Base-by-base conservation (phyloP, 2,329 filamentous ascomycete species). In the Ramichloridium luteum region DNA sequence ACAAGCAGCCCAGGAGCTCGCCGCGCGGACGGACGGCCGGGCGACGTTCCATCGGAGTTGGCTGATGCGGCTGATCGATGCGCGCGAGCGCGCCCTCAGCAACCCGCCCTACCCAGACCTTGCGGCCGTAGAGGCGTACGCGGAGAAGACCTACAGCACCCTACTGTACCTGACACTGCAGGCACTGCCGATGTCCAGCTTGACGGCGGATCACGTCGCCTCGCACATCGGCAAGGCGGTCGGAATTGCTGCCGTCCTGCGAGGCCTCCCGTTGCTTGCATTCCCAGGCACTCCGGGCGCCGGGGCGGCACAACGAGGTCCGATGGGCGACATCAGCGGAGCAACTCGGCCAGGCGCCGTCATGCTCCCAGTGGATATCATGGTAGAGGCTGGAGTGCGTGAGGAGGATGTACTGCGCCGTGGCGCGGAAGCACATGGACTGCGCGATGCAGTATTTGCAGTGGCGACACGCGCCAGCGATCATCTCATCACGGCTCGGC, bases 381-480 rank as follows among this genome's bases (percentile, higher is more conserved):
- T 96, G 82, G 80, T 82, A 0, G 75, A 88, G 45, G 64, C 72
- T 4, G 77, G 77, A 1, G 70, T 96, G 1, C 74, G 74, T 31
- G 88, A 96, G 54, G 90, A 98, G 53, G 82, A 93, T 26, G 78
- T 98, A 0, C 81, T 93, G 37, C 72, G 88, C 6, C 68, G 76
- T 25, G 88, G 86, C 0, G 75, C 80, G 0, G 61, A 72, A n/a
- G 88, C 88, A 0, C 66, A 74, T 0, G 86, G 86, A 0, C 65
- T 96, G 12, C 76, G 80, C 38, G 88, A 98, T 56, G 88, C 86
- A 3, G 74, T 96, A 1, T 98, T 96, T 57, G 70, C 74, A 3
- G 83, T 98, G 10, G 90, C 90, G 1, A 98, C 90, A 0, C 73
- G 88, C 22, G 90, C 90, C 5, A 92, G 92, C 50, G 90, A 98